Base-by-base conservation (phyloP, 2,329 filamentous ascomycete genomes). In the Mycogone perniciosa region DNA sequence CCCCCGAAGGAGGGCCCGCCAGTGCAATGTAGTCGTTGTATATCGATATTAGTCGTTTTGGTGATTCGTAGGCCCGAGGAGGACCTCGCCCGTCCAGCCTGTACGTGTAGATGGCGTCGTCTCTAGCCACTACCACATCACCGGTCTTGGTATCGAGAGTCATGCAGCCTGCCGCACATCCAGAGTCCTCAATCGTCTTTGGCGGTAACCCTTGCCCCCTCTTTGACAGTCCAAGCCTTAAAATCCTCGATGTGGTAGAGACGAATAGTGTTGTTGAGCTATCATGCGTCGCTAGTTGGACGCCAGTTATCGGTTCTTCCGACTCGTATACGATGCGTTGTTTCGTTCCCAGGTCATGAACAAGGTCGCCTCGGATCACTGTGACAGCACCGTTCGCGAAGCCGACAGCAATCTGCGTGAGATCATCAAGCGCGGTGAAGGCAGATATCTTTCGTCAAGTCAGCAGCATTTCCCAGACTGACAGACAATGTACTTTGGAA, bases 91-190 rank as follows among this genome's bases (percentile, higher is more conserved):
- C 92, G 52, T 93, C 87, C 1, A 86, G 72, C 0, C 86, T 88
- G 68, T 97, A 99, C 53, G 89, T 91, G 70, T 97, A 97, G 48
- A 99, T 86, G 6, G 92, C 93, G 77, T 99, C 95, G 59, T 96
- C 89, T 54, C 93, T 78, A 1, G 86, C 93, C n/a, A 99, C 86
- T 3, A 99, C 81, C 20, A 99, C 84, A 57, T 96, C 89, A 5
- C 87, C 89, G 0, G 84, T 87, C 55, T 80, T 78, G 54, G 80
- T 82, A 66, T 96, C 89, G 9, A 92, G 77, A 0, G 89, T 88
- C 89, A 99, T 96, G 67, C 95, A 99, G 1, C 90, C 91, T n/a
- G 95, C 82, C 8, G 82, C 91, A 63, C 92, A 97, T 2, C 93
- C 93, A 13, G 81, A 77, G 63, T 97, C 91, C 64, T 97, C 93